Percentiles rank a stretch among this genome's conserved stretches.
phyloP scores from a whole-genome alignment of 106 monocot species.

The Acanthochlamys bracteata region DNA sequence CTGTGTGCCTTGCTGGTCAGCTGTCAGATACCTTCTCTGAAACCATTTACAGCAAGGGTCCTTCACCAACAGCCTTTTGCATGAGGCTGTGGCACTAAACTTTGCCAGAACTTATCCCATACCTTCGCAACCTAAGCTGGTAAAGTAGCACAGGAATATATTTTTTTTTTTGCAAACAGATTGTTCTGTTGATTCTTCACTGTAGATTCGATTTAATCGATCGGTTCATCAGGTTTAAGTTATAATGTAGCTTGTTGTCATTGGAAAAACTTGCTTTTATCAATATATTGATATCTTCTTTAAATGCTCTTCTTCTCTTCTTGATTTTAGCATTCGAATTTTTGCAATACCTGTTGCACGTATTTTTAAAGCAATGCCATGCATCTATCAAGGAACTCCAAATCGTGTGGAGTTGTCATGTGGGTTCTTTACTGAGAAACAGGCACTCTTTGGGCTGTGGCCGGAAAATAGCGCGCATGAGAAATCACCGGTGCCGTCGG shows the following conservation, averaged over 20 bases:
- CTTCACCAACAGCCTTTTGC: constrained; percentile 59
- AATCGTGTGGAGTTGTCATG: too few species aligned
- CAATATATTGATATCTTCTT: not conserved
- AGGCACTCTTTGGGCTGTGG: too few species aligned
- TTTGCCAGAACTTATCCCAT: not conserved
- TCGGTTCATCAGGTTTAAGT: constrained; percentile 2
- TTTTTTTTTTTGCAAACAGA: constrained; percentile 43
- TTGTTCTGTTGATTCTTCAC: constrained; percentile 27
- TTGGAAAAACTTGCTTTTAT: not conserved
- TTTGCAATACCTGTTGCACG: too few species aligned
- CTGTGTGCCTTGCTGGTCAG: constrained; percentile 76
- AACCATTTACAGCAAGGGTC: constrained; percentile 46
- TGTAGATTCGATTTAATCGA: constrained; percentile 15
- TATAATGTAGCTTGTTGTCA: constrained; percentile 4
- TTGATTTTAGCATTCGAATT: constrained; percentile 2
- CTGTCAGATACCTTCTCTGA: constrained; percentile 76
- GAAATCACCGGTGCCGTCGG: too few species aligned
- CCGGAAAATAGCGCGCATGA: too few species aligned
- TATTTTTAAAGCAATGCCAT: too few species aligned
- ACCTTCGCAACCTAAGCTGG: not conserved
- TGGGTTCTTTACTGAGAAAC: too few species aligned
- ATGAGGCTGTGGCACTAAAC: constrained; percentile 70
- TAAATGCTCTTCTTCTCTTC: not conserved
- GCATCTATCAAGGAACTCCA: too few species aligned
- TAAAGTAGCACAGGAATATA: constrained; percentile 10